Percentiles rank a stretch among this genome's conserved stretches.
Conservation (phyloP, 805 yeast genomes). For the Pichia rugopelliculosa region DNA sequence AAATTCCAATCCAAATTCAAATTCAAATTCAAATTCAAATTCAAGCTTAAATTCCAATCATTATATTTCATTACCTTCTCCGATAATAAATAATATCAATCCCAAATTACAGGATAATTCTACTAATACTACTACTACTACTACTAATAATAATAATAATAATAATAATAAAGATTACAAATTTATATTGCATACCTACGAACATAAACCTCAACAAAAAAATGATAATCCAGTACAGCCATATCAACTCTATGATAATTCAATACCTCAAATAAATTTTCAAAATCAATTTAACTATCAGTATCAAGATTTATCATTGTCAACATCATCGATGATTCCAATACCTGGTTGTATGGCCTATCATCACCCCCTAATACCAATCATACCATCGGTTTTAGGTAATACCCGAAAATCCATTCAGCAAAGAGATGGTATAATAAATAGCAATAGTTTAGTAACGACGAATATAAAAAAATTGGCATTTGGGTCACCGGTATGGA, state of each 20-base stretch:
- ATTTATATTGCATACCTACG: neutral
- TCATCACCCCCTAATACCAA: slow-evolving; percentile 6
- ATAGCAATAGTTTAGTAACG: neutral
- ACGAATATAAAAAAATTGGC: slow-evolving; percentile 1
- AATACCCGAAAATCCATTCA: neutral
- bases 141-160: no score
- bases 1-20: neutral
- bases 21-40: no score
- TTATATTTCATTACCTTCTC: neutral
- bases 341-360: slow-evolving; percentile 10
- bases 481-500: slow-evolving; percentile 47
- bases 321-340: neutral
- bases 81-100: neutral
- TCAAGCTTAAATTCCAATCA: neutral
- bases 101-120: neutral
- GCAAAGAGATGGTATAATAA: neutral
- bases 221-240: neutral
- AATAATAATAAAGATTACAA: neutral
- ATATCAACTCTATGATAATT: no score
- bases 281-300: no score
- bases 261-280: no score
- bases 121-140: no score
- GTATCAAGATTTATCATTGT: neutral
- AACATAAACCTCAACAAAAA: neutral
- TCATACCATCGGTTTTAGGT: slow-evolving; percentile 6